Conservation (phyloP, 805 yeast genomes). For the Candida glaebosa region DNA sequence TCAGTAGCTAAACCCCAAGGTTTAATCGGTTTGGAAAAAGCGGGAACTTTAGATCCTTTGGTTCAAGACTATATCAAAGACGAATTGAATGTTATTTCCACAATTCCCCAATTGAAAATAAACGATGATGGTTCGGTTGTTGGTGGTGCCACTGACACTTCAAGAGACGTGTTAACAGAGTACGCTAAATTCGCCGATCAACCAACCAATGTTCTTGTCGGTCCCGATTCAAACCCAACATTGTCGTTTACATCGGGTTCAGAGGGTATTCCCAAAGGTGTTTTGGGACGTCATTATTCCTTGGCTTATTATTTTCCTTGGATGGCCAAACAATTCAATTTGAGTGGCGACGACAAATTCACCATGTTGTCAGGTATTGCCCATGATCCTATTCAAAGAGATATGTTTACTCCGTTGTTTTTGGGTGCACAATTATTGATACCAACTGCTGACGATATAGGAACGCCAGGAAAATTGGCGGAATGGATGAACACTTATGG, state of each 20-base stretch:
- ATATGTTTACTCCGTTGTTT: constrained; percentile 96
- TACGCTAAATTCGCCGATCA: constrained; percentile 46
- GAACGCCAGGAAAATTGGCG: constrained; percentile 96
- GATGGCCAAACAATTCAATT: constrained; percentile 87
- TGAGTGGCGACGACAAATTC: constrained; percentile 78
- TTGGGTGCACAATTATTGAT: constrained; percentile 90
- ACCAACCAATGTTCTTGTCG: constrained; percentile 86
- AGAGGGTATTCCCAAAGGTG: constrained; percentile 99
- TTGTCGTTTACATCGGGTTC: constrained; percentile 95
- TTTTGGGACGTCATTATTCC: constrained; percentile 94
- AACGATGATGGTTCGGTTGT: constrained; percentile 68
- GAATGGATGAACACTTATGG: constrained; percentile 93
- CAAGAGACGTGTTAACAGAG: constrained; percentile 47
- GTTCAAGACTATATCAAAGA: constrained; percentile 75
- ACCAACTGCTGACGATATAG: constrained; percentile 96
- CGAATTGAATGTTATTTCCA: constrained; percentile 69
- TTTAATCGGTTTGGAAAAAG: constrained; percentile 83
- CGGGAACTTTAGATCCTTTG: constrained; percentile 73
- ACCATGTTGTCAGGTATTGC: constrained; percentile 99
- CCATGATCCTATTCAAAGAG: constrained; percentile 99
- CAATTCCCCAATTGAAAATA: constrained; percentile 74
- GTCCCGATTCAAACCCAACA: constrained; percentile 98
- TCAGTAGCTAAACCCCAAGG: constrained; percentile 93
- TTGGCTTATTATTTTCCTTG: constrained; percentile 97
- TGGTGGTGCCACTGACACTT: constrained; percentile 48